Evolutionary conservation across 345 rosid species (phyloP), one percentile per base, ranked within the genome.

Genomic region (Eucalyptus victrix): DNA sequence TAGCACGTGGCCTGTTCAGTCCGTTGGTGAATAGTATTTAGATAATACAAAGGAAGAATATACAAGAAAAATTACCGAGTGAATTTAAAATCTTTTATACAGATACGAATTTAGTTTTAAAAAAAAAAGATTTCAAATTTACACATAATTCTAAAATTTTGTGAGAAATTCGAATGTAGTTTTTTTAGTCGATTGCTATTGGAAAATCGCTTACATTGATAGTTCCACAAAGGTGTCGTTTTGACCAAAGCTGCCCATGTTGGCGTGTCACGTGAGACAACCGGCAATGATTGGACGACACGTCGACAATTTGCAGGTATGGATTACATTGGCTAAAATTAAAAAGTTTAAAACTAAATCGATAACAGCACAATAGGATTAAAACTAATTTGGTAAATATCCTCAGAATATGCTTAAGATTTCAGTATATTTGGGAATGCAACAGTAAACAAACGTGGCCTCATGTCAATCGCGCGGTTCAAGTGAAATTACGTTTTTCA

Each of bases 201-300:
- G 2, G 3, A 13, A 30, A 30, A 4, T 30, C 2, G 5, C 9
- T 30, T 15, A 62, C 3, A 0, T 65, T 65, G 34, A 6, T 7
- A 13, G 9, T 65, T 1, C 34, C 34, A 65, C 9, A 0, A 65
- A 30, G 19, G 72, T 1, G 4, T 28, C 0, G 8, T 28, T 62
- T 60, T 4, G 4, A 62, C 8, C 32, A 28, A 62, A 62, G 34
- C 17, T 28, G 5, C 32, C 15, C 32, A 60, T 4, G 0, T 60
- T 1, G 0, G 2, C 2, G 0, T 0, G 3, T 28, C 34, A 62
- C 2, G 8, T 3, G 8, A 1, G 69, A 62, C 16, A 4, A 62
- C 3, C 0, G 2, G 34, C 9, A 0, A 28, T 62, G 4, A 28
- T 0, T 1, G 16, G 17, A 28, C 1, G 2, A 12, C 4, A 62